Evolutionary conservation across 169 alveolate species (phyloP), one percentile per base, ranked within the genome.

Genomic region (Eimeria praecox): DNA sequence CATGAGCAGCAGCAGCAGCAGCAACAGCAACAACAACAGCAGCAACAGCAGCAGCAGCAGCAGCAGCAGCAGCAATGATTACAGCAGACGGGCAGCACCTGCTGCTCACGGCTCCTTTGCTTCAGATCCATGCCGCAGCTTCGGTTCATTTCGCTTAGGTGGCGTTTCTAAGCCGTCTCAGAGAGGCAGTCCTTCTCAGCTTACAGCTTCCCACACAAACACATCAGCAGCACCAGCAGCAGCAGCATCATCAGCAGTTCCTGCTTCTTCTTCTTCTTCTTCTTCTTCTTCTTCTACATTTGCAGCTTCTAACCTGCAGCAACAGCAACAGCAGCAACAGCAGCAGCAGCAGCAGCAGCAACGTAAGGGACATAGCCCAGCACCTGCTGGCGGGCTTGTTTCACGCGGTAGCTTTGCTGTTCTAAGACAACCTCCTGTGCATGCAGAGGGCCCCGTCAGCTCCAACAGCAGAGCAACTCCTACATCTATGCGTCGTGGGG

Each of bases 331-430:
- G 30, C 33, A 14, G 64, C 33, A 9, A 24, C 52, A 78, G 59
- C 88, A 40, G 62, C 59, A 40, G 69, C 69, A n/a, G 38, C 54
- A 30, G 52, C 91, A 83, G 77, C 91, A 83, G 91, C 91, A 83
- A 18, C 91, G 91, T 16, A 83, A n/a, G 22, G 91, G 91, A 30
- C 77, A 52, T 27, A 83, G 56, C 52, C 77, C 71, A 3, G 91
- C 91, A 2, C 90, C 77, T 30, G 66, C 38, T 4, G 87, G 38
- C 33, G 49, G 62, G 64, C 54, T 62, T 5, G 42, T 49, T 16
- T 35, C 85, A 38, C 85, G 85, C 27, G 85, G 85, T 1, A 73
- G 85, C 46, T 78, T 78, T 52, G 16, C 89, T 18, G 42, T 49
- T 40, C 22, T 42, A 1, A 14, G 89, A 42, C 66, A 78, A 38